Base-by-base conservation (phyloP, 1,139 yeast genomes). In the Arxiozyma slooffiae region DNA sequence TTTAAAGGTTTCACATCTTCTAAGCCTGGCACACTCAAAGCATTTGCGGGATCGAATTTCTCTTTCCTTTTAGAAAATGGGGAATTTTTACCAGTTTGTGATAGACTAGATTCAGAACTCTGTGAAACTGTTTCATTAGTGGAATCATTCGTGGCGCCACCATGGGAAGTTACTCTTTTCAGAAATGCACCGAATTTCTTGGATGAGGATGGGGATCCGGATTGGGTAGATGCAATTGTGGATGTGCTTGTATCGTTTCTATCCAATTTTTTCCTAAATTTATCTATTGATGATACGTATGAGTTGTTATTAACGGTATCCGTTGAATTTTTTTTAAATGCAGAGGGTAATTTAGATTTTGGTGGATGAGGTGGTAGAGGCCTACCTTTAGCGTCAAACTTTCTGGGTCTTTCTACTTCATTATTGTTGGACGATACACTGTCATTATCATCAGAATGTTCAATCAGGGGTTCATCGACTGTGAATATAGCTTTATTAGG, bases 341-440 rank as follows among this genome's bases (percentile, higher is more conserved):
- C 82, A 17, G 83, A 73, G 3, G 81, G 80, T 21, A 77, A 60
- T 36, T 69, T 71, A 2, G 80, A 71, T 40, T 52, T 60, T 20
- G 60, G 61, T 1, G 81, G 80, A 58, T 76, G 80, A 2, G 76
- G 62, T 1, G 81, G 80, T 6, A 76, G 68, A 2, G 72, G 73
- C 52, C 74, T 63, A 3, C 76, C 74, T 40, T 64, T 64, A 0
- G 57, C 64, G 48, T 73, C 75, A 36, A 67, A 48, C 45, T 50
- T 55, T 30, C 34, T 41, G 16, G 45, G 26, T 38, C 16, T 24
- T 14, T 23, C 47, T 16, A 16, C 9, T 59, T 30, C 52, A 41
- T 43, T 36, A 45, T 40, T n/a, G n/a, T 36, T 41, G 5, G 45
- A 18, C 24, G 8, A 16, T 14, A 20, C 45, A 8, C 8, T 8